Base-by-base conservation (phyloP, 345 rosid species). In the Excoecaria agallocha region DNA sequence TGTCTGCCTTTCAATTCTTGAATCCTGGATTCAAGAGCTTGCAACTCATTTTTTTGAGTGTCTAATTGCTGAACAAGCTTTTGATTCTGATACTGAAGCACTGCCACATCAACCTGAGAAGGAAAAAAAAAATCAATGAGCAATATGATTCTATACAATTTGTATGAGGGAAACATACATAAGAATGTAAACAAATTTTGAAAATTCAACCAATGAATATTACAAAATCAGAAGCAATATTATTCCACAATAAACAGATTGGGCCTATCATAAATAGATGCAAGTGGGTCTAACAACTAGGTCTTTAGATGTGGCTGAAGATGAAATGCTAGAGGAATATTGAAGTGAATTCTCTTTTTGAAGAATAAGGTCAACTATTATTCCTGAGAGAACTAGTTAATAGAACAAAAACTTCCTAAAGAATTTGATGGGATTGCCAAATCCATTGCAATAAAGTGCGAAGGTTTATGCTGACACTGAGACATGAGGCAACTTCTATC, bases 71-170 rank as follows among this genome's bases (percentile, higher is more conserved):
- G 97, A 20, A 91, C 93, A 2, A 92, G 90, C 76, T 84, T 87
- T 82, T 94, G 97, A 84, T 94, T 94, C 84, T 92, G 92, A 56
- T 80, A 76, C 71, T 89, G 99, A 60, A 94, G 91, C 87, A 82
- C 89, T 1, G 90, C 83, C 6, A 94, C 90, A 62, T 91, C 97
- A 75, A 85, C 90, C 99, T 94, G 82, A 61, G n/a, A n/a, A n/a
- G 75, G 50, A 45, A 70, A 51, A 12, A 48, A 25, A 37, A 22
- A 49, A 30, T 10, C 41, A 16, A 54, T 30, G 39, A 70, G 6
- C 19, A 68, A 16, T 6, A 68, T 52, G 0, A 25, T 6, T 12
- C 54, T 13, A 66, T 48, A 49, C 24, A 17, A 24, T 25, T 13
- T 30, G 52, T 6, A 2, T 3, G 30, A 16, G 17, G 11, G 20